Conservation (phyloP, 2,329 filamentous ascomycete species). For the Microdochium bolleyi region DNA sequence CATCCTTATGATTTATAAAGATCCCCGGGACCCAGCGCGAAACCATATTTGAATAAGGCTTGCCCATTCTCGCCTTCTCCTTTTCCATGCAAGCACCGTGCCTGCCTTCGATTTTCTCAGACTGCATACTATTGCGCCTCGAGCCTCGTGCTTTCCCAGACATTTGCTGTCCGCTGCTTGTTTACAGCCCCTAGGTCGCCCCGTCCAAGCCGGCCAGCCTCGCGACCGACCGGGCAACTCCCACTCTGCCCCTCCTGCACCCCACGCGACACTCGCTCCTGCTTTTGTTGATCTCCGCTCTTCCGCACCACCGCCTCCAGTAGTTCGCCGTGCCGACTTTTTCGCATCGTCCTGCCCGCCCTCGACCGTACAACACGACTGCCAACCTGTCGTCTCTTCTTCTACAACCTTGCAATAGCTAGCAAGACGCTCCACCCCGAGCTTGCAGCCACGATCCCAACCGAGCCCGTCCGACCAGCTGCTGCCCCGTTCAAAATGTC, state of each 20-base stretch:
- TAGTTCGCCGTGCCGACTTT: not conserved
- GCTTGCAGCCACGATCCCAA: conserved; percentile 11
- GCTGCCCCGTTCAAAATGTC: not conserved
- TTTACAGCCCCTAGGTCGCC: too few relatives aligned
- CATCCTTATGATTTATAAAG: too few relatives aligned
- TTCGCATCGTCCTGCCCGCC: not conserved
- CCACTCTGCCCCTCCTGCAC: not conserved
- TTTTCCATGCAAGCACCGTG: too few relatives aligned
- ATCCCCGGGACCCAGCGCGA: too few relatives aligned
- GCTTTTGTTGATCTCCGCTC: conserved; percentile 1
- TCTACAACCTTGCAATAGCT: not conserved
- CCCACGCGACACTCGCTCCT: not conserved
- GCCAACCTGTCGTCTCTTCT: not conserved
- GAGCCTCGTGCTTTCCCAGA: not conserved
- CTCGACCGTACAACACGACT: not conserved
- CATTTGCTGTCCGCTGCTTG: not conserved
- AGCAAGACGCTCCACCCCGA: not conserved
- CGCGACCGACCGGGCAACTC: not conserved
- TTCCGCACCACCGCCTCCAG: not conserved
- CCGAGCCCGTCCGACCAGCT: too few relatives aligned
- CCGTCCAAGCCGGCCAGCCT: not conserved
- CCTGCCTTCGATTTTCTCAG: too few relatives aligned
- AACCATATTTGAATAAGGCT: too few relatives aligned
- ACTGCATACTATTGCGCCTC: too few relatives aligned
- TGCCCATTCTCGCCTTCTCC: too few relatives aligned